Base-by-base conservation (phyloP, 805 yeast genomes). In the Diddensiella santjacobensis region DNA sequence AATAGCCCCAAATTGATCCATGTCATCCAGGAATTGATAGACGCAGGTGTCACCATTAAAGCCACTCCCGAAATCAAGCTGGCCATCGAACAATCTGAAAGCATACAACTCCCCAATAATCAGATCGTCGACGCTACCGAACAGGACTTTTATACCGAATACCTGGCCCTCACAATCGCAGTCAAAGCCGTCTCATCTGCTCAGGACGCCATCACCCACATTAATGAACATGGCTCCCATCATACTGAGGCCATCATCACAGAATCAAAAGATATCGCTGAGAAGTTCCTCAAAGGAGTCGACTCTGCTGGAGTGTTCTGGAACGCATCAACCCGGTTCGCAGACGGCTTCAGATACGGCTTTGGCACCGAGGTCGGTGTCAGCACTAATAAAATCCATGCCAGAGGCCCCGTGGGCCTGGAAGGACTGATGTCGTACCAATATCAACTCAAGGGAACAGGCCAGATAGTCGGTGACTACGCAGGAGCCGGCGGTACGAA, bases 311-410 rank as follows among this genome's bases (percentile, higher is more conserved):
- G 97, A 49, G 96, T 93, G 10, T 93, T 88, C 71, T 91, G 98
- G 98, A 93, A 93, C 64, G 91, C 95, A 43, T 86, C 96, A 18
- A 88, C 98, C 5, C 75, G 99, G 63, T 93, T 93, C 70, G 98
- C 99, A 4, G 99, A 93, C 67, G 99, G 99, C 2, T 93, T 87
- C 75, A 79, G 99, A 65, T 93, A 91, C 63, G 99, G 99, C 0
- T 93, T 95, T 64, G 99, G 99, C 45, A 84, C 99, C 3, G 99
- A 93, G 67, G 99, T 93, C 15, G 99, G 99, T 30, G 91, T 93
- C 51, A 84, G 96, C 42, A 93, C 99, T 40, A 90, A 91, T 64
- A 93, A 93, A 67, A 88, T 93, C 53, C 99, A 93, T 65, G 96
- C 99, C 6, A 78, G 99, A 61, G 99, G 99, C 1, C 99, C 99